Evolutionary conservation across 352 stramenopile genomes (phyloP), one percentile per base, ranked within the genome.

Genomic region (Phytophthora pini): DNA sequence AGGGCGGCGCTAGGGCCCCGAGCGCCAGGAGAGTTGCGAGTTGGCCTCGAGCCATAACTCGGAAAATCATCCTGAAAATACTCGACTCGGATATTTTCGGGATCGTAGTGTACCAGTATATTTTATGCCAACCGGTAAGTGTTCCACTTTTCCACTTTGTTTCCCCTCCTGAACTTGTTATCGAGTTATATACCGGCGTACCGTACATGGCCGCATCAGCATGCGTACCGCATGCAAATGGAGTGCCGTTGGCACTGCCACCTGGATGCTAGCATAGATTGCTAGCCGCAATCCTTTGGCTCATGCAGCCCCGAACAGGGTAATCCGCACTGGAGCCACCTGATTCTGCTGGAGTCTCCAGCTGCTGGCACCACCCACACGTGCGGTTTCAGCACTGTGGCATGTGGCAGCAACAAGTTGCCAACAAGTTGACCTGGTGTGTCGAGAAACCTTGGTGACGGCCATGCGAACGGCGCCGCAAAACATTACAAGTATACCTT

Each of bases 331-430:
- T 27, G 17, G 26, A 27, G 2, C 39, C 53, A 68, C 46, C 65
- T 61, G 65, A 68, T 69, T 73, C 39, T 11, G 43, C 43, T 54
- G 34, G 20, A 51, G 15, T 13, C 13, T 38, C 47, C 65, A 66
- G 65, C 61, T 74, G 65, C 65, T 57, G 1, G 17, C 4, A 15
- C 39, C 55, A 70, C 66, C 49, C 60, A 63, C 51, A 54, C 59
- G 55, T 55, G 58, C 59, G 49, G 52, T 65, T 64, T 68, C 47
- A 64, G 40, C 46, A 11, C 20, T 60, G 51, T 52, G 58, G 48
- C 51, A 26, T 63, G 54, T 17, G 8, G 15, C 29, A 34, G 29
- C 7, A 34, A 34, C 29, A 9, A 9, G 29, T 34, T 68, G 60
- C 57, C 51, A 56, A 39, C 38, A 48, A 68, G 17, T 73, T 73